These are phyloP conservation scores for Podospora pseudopauciseta DNA, from an alignment of 495 filamentous ascomycete species.

Conservation along the genomic window DNA sequence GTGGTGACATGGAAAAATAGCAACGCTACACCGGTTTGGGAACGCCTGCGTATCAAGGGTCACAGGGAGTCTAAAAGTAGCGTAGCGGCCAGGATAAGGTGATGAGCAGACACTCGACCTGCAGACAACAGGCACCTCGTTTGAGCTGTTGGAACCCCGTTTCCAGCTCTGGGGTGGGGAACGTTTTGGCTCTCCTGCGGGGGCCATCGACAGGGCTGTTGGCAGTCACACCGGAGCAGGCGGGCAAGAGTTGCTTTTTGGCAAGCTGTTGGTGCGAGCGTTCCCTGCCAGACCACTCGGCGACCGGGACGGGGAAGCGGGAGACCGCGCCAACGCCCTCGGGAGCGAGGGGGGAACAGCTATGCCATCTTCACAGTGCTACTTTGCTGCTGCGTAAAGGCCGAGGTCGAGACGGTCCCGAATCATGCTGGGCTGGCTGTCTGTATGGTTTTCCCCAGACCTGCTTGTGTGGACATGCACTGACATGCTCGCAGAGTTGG, in stretches of 20 bases:
- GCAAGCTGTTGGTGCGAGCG: constrained; percentile 23
- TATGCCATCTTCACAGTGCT: background rate
- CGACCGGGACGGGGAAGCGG: constrained; percentile 15
- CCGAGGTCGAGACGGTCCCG: background rate
- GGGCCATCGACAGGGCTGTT: constrained; percentile 23
- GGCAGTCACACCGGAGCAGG: constrained; percentile 25
- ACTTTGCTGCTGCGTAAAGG: background rate
- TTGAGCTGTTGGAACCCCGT: constrained; percentile 25
- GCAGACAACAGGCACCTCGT: constrained; percentile 20
- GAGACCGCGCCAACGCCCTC: constrained; percentile 11
- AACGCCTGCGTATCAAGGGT: constrained; percentile 21
- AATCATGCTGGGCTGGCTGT: background rate
- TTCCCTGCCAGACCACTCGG: constrained; percentile 1
- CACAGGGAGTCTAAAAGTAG: constrained; percentile 33
- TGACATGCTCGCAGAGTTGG: background rate
- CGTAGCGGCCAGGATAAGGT: constrained; percentile 23
- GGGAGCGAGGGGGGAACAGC: background rate
- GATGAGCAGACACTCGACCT: constrained; percentile 17
- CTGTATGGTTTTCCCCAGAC: constrained; percentile 1
- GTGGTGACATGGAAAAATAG: constrained; percentile 27
- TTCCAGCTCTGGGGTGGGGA: constrained; percentile 20
- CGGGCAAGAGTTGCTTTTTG: constrained; percentile 10
- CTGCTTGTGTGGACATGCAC: background rate
- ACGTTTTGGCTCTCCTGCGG: constrained; percentile 15
- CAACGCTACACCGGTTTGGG: constrained; percentile 29